Evolutionary conservation across 2,329 filamentous ascomycete species (phyloP), one percentile per base, ranked within the genome.

Genomic region (Penicillium griseofulvum): DNA sequence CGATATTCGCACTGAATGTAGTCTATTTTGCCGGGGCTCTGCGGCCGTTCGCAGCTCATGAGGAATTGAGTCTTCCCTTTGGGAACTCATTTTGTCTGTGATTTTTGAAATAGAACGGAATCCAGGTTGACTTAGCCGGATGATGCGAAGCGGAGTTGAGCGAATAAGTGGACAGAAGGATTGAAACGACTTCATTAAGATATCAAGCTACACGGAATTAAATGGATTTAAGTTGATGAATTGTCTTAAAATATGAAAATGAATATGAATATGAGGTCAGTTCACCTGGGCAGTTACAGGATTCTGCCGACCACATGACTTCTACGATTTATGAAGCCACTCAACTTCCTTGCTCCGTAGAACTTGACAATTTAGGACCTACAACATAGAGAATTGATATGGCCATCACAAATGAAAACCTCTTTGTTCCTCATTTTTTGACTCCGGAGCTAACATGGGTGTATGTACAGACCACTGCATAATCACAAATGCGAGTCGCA

Each of bases 1-100:
- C 41, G 78, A 76, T 10, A 95, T 68, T 4, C 77, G 80, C 16
- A 91, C 87, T 3, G 75, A 74, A 68, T 90, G 82, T 7, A 91
- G 74, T 16, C 82, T 83, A 57, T 82, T 76, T 55, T 88, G 84
- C 54, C 91, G 85, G 39, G 87, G 89, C 68, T 94, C 88, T 37
- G 81, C 74, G 3, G 88, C 87, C 11, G 91, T 95, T 50, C 90
- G 83, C 62, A 91, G 83, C 56, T 88, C 77, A 67, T 94, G 90
- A 19, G 77, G 75, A 43, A 76, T 65, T 1, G 70, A 74, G 48
- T 71, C 67, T 58, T 74, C 72, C 38, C 64, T 66, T 33, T 59
- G 56, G 19, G 65, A 61, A 52, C 58, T 70, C 69, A 72, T 73
- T 41, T 60, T 56, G 60, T 44, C 26, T 29, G 29, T 45, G 9